These are phyloP conservation scores for Chaetothyriales sp. DNA, from an alignment of 2,329 filamentous ascomycete genomes.

Conservation along the genomic window DNA sequence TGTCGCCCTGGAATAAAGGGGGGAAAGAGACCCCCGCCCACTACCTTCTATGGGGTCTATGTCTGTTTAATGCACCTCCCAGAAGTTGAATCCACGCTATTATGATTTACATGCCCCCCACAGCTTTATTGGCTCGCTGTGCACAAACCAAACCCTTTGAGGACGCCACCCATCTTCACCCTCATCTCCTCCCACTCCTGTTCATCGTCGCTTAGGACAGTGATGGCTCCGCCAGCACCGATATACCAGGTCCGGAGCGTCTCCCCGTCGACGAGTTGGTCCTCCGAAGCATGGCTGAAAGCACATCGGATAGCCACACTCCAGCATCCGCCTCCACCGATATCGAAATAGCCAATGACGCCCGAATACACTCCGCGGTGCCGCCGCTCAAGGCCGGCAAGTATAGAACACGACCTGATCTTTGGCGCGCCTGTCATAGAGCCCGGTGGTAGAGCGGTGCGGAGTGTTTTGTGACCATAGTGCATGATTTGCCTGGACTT, in stretches of 20 bases:
- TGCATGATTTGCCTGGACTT: constrained; percentile 10
- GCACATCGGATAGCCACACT: constrained; percentile 80
- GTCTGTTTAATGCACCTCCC: not conserved
- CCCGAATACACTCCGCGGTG: constrained; percentile 69
- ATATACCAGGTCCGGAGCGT: constrained; percentile 52
- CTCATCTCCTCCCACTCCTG: constrained; percentile 89
- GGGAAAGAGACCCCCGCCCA: not conserved
- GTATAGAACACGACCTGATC: constrained; percentile 75
- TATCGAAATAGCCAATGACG: constrained; percentile 79
- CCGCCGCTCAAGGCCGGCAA: constrained; percentile 53
- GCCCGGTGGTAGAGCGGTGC: constrained; percentile 68
- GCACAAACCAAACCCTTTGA: constrained; percentile 25
- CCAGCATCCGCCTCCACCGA: constrained; percentile 74
- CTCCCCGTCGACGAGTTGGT: constrained; percentile 12
- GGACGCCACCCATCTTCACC: constrained; percentile 47
- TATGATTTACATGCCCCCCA: not conserved
- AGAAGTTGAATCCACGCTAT: not conserved
- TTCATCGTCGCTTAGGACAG: constrained; percentile 62
- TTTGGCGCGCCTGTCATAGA: constrained; percentile 97
- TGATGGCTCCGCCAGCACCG: constrained; percentile 83
- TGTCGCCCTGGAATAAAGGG: too few species aligned
- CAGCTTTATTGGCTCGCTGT: not conserved
- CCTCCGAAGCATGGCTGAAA: constrained; percentile 35
- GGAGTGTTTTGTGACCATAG: constrained; percentile 41
- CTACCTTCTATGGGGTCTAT: not conserved